A percentile compares a stretch with the other conserved stretches of the same genome.
These are phyloP conservation scores for Aspergillus eucalypticola DNA, from an alignment of 2,329 filamentous ascomycete species.

Conservation along the genomic window DNA sequence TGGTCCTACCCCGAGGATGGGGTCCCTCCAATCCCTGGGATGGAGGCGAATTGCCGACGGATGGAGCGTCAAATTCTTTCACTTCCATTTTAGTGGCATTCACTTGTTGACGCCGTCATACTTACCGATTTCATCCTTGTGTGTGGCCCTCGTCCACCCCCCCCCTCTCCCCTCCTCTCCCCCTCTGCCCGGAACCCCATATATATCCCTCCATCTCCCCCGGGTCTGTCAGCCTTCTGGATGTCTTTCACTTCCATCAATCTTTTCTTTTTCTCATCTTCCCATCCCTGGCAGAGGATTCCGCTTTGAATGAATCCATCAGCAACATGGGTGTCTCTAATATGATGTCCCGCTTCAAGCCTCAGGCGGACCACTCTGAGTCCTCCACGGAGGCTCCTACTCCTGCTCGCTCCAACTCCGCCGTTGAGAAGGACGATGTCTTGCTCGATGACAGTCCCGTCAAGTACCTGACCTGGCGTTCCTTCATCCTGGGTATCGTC, in stretches of 20 bases:
- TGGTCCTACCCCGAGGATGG: constrained; percentile 19
- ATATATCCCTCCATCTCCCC: constrained; percentile 27
- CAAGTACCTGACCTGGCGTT: constrained; percentile 45
- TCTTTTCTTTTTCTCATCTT: constrained; percentile 3
- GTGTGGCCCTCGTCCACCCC: background rate
- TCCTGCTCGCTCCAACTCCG: constrained; percentile 35
- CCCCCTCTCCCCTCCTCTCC: background rate
- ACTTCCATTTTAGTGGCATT: constrained; percentile 7
- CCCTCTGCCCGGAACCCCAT: constrained; percentile 10
- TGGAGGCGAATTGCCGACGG: constrained; percentile 18
- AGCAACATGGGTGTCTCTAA: constrained; percentile 33
- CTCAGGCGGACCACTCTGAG: constrained; percentile 24
- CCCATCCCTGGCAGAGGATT: constrained; percentile 1
- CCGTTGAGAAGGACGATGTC: constrained; percentile 34
- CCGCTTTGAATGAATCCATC: constrained; percentile 7
- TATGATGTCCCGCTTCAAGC: constrained; percentile 33
- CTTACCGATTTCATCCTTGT: constrained; percentile 9
- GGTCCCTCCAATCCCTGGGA: constrained; percentile 21
- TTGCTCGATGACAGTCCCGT: constrained; percentile 45
- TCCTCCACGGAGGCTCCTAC: constrained; percentile 31
- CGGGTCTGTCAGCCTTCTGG: constrained; percentile 12
- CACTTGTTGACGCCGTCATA: constrained; percentile 22
- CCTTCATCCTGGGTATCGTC: constrained; percentile 46
- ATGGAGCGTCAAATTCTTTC: constrained; percentile 13
- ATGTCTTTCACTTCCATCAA: constrained; percentile 9